These are phyloP conservation scores for Alternaria sp. DNA, from an alignment of 2,329 filamentous ascomycete species.

Conservation along the genomic window DNA sequence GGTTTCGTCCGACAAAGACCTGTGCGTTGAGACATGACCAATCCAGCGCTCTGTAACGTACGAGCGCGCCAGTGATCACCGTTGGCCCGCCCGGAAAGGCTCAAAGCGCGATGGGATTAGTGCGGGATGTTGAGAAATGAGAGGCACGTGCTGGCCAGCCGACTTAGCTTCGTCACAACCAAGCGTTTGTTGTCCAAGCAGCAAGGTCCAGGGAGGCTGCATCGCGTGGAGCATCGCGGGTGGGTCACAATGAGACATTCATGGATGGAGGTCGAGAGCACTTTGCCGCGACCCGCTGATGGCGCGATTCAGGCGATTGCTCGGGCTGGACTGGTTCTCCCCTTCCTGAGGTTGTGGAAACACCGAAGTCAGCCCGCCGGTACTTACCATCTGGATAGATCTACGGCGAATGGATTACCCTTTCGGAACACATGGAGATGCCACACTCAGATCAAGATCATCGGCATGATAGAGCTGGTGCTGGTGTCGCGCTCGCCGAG, in stretches of 20 bases:
- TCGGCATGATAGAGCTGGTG: background rate
- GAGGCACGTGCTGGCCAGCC: background rate
- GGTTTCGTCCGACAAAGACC: slow-evolving; percentile 16
- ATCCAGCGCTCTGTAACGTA: slow-evolving; percentile 14
- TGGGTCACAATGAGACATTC: slow-evolving; percentile 5
- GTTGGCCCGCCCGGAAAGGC: slow-evolving; percentile 6
- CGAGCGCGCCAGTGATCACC: slow-evolving; percentile 12
- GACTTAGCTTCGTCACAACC: background rate
- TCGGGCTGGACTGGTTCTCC: slow-evolving; percentile 2
- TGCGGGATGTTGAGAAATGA: slow-evolving; percentile 10
- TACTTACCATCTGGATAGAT: background rate
- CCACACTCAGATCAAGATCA: background rate
- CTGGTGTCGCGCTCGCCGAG: background rate
- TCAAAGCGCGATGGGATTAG: background rate
- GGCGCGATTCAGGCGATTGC: slow-evolving; percentile 10
- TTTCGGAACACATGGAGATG: slow-evolving; percentile 1
- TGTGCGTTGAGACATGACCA: slow-evolving; percentile 37
- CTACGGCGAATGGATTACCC: background rate
- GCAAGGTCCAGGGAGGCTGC: slow-evolving; percentile 8
- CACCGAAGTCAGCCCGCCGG: slow-evolving; percentile 4
- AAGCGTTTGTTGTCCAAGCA: background rate
- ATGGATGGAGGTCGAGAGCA: slow-evolving; percentile 8
- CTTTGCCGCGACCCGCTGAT: slow-evolving; percentile 16
- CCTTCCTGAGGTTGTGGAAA: background rate
- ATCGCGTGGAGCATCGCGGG: slow-evolving; percentile 2